Base-by-base conservation (phyloP, 139 green algal genomes). In the Chlamydomonas sphaeroides region DNA sequence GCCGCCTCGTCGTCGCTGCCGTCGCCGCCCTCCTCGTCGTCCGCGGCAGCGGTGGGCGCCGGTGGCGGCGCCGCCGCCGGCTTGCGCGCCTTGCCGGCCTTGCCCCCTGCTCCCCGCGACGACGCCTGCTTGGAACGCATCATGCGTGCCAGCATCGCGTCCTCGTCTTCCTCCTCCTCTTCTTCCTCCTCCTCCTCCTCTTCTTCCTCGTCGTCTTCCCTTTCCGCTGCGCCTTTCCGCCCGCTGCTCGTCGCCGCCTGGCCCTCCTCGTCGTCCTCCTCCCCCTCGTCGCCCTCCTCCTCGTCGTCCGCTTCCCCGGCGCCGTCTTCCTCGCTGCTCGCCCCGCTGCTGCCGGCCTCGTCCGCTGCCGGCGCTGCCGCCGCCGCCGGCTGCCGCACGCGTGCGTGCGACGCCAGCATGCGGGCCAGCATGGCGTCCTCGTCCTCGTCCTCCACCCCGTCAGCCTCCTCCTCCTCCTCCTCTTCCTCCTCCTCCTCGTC, bases 401-500 rank as follows among this genome's bases (percentile, higher is more conserved):
- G 63, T 28, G 83, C 61, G 23, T 86, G 79, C 23, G 68, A 38
- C 15, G 78, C 81, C 25, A 94, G 61, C 71, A 96, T 86, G 0
- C 89, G 42, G 15, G 84, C 88, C 8, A 95, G 83, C 88, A 95
- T 90, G 8, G 84, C 91, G 15, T 93, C 91, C 25, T 95, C 93
- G 35, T 90, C 91, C 62, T 93, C 79, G 6, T 91, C 88, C 5
- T 86, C 74, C 28, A 68, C 70, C 38, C 65, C 79, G 5, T 85
- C 80, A 15, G 85, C 87, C 36, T 91, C 78, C 6, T 84, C 68
- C 39, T 92, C 74, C 33, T 84, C 66, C 3, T 89, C 85, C 68
- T 89, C 38, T 10, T n/a, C n/a, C 5, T 88, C 84, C 72, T 89
- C 36, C 25, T 73, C 69, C 1, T 70, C 70, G 26, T 74, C 57